Evolutionary conservation across 2,329 filamentous ascomycete species (phyloP).

Genomic region (Truncatella angustata): DNA sequence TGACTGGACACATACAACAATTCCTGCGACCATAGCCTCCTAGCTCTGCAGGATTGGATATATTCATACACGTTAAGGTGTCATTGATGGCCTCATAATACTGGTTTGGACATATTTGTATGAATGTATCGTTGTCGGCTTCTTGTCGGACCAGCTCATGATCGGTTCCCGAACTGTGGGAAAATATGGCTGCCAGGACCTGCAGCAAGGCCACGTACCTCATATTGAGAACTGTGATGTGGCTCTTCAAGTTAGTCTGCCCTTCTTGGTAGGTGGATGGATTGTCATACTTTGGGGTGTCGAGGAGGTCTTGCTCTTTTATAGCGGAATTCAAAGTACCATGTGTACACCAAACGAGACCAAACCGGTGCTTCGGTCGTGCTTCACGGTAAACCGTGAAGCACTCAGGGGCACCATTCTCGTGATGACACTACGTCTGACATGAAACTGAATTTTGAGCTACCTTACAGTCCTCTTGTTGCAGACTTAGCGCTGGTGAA

Average conservation of each 20-base stretch:
- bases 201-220: background rate
- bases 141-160: background rate
- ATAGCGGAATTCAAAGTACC: background rate
- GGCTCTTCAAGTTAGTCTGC: too few relatives aligned
- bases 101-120: constrained; percentile 5
- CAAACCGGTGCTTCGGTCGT: too few relatives aligned
- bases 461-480: background rate
- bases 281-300: background rate
- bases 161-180: background rate
- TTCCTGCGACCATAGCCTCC: constrained; percentile 3
- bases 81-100: constrained; percentile 2
- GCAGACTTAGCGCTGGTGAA: background rate
- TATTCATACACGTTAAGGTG: constrained; percentile 2
- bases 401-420: too few relatives aligned
- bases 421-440: background rate
- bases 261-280: background rate
- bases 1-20: constrained; percentile 8
- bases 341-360: too few relatives aligned
- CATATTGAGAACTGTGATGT: background rate
- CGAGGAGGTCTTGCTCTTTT: background rate
- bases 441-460: background rate
- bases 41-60: background rate
- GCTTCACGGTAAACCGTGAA: too few relatives aligned
- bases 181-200: background rate
- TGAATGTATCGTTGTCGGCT: background rate